Base-by-base conservation (phyloP, 768 basidiomycete species). In the Tulasnella sp. region DNA sequence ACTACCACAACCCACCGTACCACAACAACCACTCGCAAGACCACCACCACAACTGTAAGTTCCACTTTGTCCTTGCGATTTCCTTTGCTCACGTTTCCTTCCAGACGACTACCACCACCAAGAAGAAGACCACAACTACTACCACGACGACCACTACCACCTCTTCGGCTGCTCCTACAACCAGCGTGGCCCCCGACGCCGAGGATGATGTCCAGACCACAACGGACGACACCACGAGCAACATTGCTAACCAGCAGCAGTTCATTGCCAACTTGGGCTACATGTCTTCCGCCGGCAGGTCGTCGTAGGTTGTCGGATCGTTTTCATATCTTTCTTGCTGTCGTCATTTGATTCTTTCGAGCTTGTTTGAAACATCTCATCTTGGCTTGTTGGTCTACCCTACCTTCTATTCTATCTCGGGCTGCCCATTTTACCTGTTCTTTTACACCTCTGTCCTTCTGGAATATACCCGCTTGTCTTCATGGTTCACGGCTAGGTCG, bases 21-120 rank as follows among this genome's bases (percentile, higher is more conserved):
- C 9, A 75, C 78, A 16, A 46, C 44, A 5, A 78, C 78, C 46
- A 75, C 74, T 75, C 42, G 46, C n/a, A 75, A 39, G 23, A 61
- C 74, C 2, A 51, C 44, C 6, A 61, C 35, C 7, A 75, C 74
- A 5, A 75, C 74, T 9, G 74, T 51, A 37, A 46, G 74, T 57
- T n/a, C 40, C 10, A 6, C 70, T 42, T 20, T 4, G 5, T n/a
- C 13, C 23, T 32, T 5, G 18, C 9, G 5, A 26, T 32, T 51
- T 39, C 26, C 29, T 32, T 26, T 42, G 15, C 51, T 16, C 57
- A 26, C 74, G 20, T 26, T 20, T 74, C 32, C 48, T n/a, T 46
- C 18, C 37, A 35, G 42, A 39, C 32, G 13, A 57, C 57, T 23
- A 67, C 75, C 10, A 67, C 55, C 6, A 35, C 55, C 29, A 42